A percentile compares a stretch with the other conserved stretches of the same genome.
Conservation (phyloP, 2,329 filamentous ascomycete species). For the Zymoseptoria passerinii region DNA sequence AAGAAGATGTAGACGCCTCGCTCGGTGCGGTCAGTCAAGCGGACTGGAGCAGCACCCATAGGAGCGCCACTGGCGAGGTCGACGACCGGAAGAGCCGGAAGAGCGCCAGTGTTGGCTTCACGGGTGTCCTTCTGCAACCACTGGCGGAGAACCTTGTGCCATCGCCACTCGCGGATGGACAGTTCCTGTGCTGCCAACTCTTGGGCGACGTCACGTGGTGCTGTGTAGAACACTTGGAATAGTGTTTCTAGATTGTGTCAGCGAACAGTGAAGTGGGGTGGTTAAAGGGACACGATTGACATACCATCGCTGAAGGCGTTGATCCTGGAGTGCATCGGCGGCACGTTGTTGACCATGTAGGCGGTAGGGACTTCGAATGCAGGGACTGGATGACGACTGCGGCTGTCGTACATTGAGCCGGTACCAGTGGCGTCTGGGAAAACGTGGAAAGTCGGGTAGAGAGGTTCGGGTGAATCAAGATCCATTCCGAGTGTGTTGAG, state of each 20-base stretch:
- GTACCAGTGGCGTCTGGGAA: conserved; percentile 42
- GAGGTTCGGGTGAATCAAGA: conserved; percentile 44
- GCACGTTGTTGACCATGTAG: conserved; percentile 59
- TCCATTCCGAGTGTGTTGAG: conserved; percentile 56
- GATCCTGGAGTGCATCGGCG: conserved; percentile 42
- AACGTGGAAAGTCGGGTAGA: conserved; percentile 57
- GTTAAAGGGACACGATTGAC: background rate
- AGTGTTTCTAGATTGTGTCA: conserved; percentile 48
- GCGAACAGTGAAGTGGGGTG: background rate
- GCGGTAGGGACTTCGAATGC: conserved; percentile 56
- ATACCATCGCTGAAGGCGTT: conserved; percentile 29
- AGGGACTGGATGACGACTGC: conserved; percentile 48
- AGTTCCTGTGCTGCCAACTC: conserved; percentile 58
- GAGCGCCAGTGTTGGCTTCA: conserved; percentile 24
- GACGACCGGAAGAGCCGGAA: conserved; percentile 19
- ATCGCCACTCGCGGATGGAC: conserved; percentile 45
- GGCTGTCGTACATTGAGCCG: conserved; percentile 35
- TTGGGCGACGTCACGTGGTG: conserved; percentile 57
- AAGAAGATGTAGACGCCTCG: conserved; percentile 49
- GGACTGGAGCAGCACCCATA: conserved; percentile 30
- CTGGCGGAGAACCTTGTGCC: conserved; percentile 46
- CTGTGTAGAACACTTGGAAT: conserved; percentile 63
- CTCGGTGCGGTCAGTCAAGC: conserved; percentile 41
- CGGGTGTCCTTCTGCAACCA: conserved; percentile 49
- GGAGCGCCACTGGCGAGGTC: conserved; percentile 23